phyloP scores from a whole-genome alignment of 805 yeast genomes.

The Blastobotrys chiropterorum region DNA sequence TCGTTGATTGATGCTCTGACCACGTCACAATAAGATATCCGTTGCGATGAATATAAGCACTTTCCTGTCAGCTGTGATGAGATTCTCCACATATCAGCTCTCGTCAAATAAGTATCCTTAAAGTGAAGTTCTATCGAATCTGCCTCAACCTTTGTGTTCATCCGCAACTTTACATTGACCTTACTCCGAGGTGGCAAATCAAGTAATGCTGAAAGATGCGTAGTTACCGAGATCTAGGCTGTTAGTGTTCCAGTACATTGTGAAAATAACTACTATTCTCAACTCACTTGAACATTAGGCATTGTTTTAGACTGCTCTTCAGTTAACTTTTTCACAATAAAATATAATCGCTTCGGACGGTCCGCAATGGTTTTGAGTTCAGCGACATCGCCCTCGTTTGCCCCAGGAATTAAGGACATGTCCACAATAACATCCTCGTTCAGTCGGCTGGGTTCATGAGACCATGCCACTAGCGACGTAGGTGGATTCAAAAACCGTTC shows the following conservation, averaged over 20 bases:
- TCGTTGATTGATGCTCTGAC: slow-evolving; percentile 62
- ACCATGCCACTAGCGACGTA: slow-evolving; percentile 28
- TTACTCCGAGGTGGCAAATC: slow-evolving; percentile 63
- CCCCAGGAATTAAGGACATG: slow-evolving; percentile 44
- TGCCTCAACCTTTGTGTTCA: slow-evolving; percentile 49
- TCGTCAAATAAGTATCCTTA: slow-evolving; percentile 70
- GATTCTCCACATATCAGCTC: slow-evolving; percentile 92
- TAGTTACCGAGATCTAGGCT: slow-evolving; percentile 16
- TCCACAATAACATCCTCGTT: slow-evolving; percentile 59
- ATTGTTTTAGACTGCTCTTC: slow-evolving; percentile 14
- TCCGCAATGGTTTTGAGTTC: slow-evolving; percentile 39
- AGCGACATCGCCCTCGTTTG: slow-evolving; percentile 69
- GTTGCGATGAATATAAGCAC: slow-evolving; percentile 64
- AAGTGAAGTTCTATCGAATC: slow-evolving; percentile 78
- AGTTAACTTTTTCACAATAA: slow-evolving; percentile 19
- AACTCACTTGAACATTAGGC: slow-evolving; percentile 21
- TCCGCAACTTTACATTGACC: slow-evolving; percentile 48
- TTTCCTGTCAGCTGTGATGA: slow-evolving; percentile 53
- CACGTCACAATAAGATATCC: slow-evolving; percentile 52
- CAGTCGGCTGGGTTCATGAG: slow-evolving; percentile 64
- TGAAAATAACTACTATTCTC: too few species aligned
- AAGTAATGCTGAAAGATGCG: slow-evolving; percentile 29
- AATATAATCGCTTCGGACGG: slow-evolving; percentile 24
- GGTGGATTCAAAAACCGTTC: slow-evolving; percentile 14
- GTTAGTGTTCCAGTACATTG: too few species aligned